These are phyloP conservation scores for Cryptosporidium sp. DNA, from an alignment of 169 alveolate species.

Conservation along the genomic window DNA sequence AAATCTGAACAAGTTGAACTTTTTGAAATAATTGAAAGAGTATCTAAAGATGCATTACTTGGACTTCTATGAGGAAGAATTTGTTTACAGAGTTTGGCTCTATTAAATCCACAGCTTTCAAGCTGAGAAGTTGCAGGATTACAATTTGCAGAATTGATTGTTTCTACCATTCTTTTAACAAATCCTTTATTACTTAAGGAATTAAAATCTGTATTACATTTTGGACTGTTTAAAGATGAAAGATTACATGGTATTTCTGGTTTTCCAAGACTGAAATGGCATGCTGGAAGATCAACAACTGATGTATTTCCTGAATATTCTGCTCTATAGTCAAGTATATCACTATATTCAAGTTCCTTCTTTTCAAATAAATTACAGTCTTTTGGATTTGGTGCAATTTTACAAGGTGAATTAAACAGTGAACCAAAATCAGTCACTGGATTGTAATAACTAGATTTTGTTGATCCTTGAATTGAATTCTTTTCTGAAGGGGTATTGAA, in stretches of 20 bases:
- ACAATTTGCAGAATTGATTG: slow-evolving; percentile 9
- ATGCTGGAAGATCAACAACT: slow-evolving; percentile 11
- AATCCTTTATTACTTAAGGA: slow-evolving; percentile 18
- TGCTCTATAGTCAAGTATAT: slow-evolving; percentile 60
- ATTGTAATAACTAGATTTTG: slow-evolving; percentile 25
- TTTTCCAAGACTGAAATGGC: not conserved
- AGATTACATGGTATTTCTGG: slow-evolving; percentile 5
- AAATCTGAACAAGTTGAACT: slow-evolving; percentile 18
- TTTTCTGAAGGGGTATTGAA: slow-evolving; percentile 20
- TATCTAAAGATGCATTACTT: slow-evolving; percentile 53
- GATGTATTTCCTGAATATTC: slow-evolving; percentile 37
- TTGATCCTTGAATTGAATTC: slow-evolving; percentile 31
- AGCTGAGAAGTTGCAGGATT: not conserved
- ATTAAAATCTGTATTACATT: not conserved
- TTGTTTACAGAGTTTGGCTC: slow-evolving; percentile 18
- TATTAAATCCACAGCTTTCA: not conserved
- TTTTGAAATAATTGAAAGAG: slow-evolving; percentile 15
- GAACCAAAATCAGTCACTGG: slow-evolving; percentile 2
- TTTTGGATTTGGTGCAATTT: not conserved
- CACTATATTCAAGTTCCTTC: slow-evolving; percentile 44
- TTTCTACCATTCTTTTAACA: slow-evolving; percentile 55
- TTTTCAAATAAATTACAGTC: slow-evolving; percentile 42
- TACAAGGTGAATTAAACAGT: not conserved
- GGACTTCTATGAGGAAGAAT: slow-evolving; percentile 1
- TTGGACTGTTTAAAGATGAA: not conserved